These are phyloP conservation scores for Diplogelasinospora grovesii DNA, from an alignment of 495 filamentous ascomycete species.

Conservation along the genomic window DNA sequence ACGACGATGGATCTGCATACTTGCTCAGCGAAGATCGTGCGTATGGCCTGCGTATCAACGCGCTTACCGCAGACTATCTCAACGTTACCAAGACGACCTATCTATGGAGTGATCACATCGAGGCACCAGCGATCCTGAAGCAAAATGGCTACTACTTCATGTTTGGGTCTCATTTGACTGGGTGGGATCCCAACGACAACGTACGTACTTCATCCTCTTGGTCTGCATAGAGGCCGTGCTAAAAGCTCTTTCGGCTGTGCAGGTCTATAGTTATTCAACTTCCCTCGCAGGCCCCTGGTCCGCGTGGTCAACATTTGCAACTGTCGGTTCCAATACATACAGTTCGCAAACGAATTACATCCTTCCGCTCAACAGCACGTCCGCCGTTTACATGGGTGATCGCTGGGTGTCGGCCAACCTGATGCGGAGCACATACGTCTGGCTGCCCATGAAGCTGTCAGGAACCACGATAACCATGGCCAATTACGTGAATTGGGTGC, in stretches of 20 bases:
- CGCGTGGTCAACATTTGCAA: slow-evolving; percentile 53
- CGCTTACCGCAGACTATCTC: slow-evolving; percentile 43
- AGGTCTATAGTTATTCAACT: no score
- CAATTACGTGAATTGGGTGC: slow-evolving; percentile 50
- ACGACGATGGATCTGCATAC: slow-evolving; percentile 54
- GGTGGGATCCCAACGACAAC: slow-evolving; percentile 58
- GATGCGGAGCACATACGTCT: slow-evolving; percentile 56
- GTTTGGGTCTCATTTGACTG: slow-evolving; percentile 34
- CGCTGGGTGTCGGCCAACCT: slow-evolving; percentile 55
- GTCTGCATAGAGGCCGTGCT: no score
- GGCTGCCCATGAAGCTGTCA: slow-evolving; percentile 54
- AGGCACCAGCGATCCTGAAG: slow-evolving; percentile 39
- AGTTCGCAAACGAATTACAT: slow-evolving; percentile 46
- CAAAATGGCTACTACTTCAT: slow-evolving; percentile 32
- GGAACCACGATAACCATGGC: slow-evolving; percentile 48
- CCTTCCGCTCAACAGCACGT: slow-evolving; percentile 34
- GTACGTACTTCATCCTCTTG: slow-evolving; percentile 35
- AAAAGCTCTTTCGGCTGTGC: no score
- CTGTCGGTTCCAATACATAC: slow-evolving; percentile 50
- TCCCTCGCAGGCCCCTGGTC: slow-evolving; percentile 45
- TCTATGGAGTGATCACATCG: slow-evolving; percentile 29
- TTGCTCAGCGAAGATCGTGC: slow-evolving; percentile 55
- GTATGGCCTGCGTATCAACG: slow-evolving; percentile 47
- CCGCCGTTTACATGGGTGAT: slow-evolving; percentile 59
- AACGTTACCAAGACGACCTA: slow-evolving; percentile 21